These are phyloP conservation scores for Chimonanthus praecox DNA, from an alignment of 164 flowering plant species.

Conservation along the genomic window DNA sequence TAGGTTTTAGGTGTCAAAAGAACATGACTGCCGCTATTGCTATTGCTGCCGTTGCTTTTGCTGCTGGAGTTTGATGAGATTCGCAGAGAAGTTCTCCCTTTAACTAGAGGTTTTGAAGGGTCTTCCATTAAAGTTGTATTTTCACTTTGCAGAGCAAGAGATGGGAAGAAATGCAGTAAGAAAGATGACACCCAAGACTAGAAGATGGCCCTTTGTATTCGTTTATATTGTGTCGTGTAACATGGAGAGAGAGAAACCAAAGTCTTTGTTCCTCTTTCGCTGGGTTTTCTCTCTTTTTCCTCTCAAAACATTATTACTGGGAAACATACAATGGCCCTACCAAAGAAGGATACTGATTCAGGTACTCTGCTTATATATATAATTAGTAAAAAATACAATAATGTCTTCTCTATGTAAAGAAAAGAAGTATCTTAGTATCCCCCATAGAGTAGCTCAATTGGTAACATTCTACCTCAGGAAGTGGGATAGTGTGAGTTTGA, in stretches of 20 bases:
- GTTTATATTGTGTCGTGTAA: too few relatives aligned
- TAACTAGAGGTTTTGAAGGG: conserved; percentile 26
- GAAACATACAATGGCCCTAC: too few relatives aligned
- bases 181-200: neutral
- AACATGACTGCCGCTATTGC: conserved; percentile 32
- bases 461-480: too few relatives aligned
- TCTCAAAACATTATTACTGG: too few relatives aligned
- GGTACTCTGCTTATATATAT: too few relatives aligned
- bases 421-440: too few relatives aligned
- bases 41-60: conserved; percentile 17
- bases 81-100: conserved; percentile 43
- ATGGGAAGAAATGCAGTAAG: neutral
- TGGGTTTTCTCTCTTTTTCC: too few relatives aligned
- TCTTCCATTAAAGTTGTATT: conserved; percentile 34
- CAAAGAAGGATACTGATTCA: too few relatives aligned
- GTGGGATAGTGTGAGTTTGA: too few relatives aligned
- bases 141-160: neutral
- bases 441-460: too few relatives aligned
- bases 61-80: conserved; percentile 17
- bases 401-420: too few relatives aligned
- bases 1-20: conserved; percentile 55
- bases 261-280: neutral
- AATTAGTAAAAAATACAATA: too few relatives aligned
- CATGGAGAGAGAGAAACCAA: conserved; percentile 2
- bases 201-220: neutral